Evolutionary conservation across 768 basidiomycete genomes (phyloP).

Genomic region (Hirschioporus abietinus): DNA sequence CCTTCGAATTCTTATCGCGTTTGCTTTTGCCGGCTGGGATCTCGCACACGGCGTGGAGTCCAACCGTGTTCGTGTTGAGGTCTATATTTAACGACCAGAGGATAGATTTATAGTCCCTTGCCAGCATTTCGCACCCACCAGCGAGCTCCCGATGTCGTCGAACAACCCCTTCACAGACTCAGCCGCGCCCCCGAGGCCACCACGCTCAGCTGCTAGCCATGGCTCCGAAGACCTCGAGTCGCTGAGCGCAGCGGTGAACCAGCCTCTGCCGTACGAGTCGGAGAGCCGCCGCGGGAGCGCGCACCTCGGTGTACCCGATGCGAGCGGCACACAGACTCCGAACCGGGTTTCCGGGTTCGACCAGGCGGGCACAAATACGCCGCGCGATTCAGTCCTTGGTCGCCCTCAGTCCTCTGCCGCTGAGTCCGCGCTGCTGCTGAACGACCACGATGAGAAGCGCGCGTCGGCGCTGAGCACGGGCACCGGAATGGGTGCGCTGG

Average conservation of each 20-base stretch:
- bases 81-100: neutral
- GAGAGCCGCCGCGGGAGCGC: constrained; percentile 18
- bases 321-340: constrained; percentile 4
- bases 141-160: neutral
- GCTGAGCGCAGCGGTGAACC: neutral
- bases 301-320: constrained; percentile 32
- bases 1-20: neutral
- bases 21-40: neutral
- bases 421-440: neutral
- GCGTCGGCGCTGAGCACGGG: constrained; percentile 20
- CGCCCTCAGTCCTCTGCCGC: neutral
- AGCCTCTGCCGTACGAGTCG: neutral
- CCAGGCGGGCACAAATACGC: constrained; percentile 2
- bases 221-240: neutral
- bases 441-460: constrained; percentile 5
- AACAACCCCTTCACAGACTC: neutral
- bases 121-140: neutral
- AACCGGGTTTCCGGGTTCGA: neutral
- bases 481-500: constrained; percentile 11
- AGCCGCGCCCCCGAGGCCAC: neutral
- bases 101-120: neutral
- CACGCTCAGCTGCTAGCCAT: neutral
- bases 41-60: neutral
- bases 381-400: neutral
- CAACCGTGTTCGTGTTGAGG: neutral